Conservation (phyloP, 2,329 filamentous ascomycete genomes). For the Fusarium scirpi region DNA sequence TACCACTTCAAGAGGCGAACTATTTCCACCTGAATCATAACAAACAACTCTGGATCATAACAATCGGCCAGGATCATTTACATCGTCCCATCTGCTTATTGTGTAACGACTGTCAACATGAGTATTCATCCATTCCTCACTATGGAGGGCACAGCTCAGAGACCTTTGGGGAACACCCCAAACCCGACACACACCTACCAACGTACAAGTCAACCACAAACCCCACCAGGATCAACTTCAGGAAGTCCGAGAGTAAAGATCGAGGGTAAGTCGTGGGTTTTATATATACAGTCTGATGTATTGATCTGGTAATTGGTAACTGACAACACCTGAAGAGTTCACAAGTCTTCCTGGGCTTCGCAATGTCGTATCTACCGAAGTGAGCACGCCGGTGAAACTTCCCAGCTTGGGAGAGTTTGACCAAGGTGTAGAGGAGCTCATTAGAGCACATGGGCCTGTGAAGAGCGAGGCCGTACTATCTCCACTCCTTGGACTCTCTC, state of each 20-base stretch:
- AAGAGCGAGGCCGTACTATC: slow-evolving; percentile 48
- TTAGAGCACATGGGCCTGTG: slow-evolving; percentile 48
- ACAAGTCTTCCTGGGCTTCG: slow-evolving; percentile 44
- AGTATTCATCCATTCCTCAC: slow-evolving; percentile 41
- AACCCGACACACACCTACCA: slow-evolving; percentile 13
- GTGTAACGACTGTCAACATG: slow-evolving; percentile 30
- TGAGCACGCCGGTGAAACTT: slow-evolving; percentile 44
- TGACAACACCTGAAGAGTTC: slow-evolving; percentile 42
- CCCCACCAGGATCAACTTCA: slow-evolving; percentile 48
- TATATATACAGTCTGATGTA: not conserved
- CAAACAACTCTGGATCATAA: slow-evolving; percentile 49
- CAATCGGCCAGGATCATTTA: slow-evolving; percentile 28
- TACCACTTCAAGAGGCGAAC: slow-evolving; percentile 41
- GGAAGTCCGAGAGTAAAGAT: slow-evolving; percentile 52
- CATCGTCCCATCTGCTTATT: slow-evolving; percentile 20
- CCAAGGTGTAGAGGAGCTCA: slow-evolving; percentile 54
- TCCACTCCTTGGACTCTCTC: slow-evolving; percentile 44
- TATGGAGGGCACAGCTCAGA: slow-evolving; percentile 21
- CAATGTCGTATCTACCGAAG: slow-evolving; percentile 31
- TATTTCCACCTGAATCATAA: slow-evolving; percentile 43
- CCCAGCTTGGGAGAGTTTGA: slow-evolving; percentile 56
- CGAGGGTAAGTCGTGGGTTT: slow-evolving; percentile 45
- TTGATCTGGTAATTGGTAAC: slow-evolving; percentile 35
- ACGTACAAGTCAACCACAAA: slow-evolving; percentile 36
- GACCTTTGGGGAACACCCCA: not conserved